A percentile compares a stretch with the other conserved stretches of the same genome.
These are phyloP conservation scores for Phytophthora sp. DNA, from an alignment of 352 stramenopile genomes.

Conservation along the genomic window DNA sequence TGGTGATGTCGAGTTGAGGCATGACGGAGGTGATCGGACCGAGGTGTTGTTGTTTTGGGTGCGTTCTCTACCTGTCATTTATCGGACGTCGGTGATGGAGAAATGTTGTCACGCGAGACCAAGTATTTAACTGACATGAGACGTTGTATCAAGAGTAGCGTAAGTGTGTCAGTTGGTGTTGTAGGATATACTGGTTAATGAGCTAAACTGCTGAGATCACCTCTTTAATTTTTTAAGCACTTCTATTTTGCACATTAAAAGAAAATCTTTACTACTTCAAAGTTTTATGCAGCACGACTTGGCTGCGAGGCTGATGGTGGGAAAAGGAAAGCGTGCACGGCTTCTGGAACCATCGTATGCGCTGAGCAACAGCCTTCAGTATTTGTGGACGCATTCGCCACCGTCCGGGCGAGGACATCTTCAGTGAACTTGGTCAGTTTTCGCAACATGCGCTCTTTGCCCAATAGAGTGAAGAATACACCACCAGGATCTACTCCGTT, in stretches of 20 bases:
- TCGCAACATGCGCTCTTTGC: not conserved
- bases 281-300: not conserved
- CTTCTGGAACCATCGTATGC: slow-evolving; percentile 15
- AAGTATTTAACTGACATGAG: not conserved
- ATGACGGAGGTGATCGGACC: too few relatives aligned
- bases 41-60: too few relatives aligned
- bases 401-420: not conserved
- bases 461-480: slow-evolving; percentile 8
- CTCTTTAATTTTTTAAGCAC: too few relatives aligned
- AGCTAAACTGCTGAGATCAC: too few relatives aligned
- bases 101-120: not conserved
- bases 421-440: slow-evolving; percentile 15
- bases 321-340: slow-evolving; percentile 16
- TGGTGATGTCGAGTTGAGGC: too few relatives aligned
- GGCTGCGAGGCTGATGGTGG: not conserved
- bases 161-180: too few relatives aligned
- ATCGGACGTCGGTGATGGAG: not conserved
- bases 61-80: too few relatives aligned
- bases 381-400: not conserved
- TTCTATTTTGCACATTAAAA: too few relatives aligned
- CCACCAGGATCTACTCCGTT: slow-evolving; percentile 9
- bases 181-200: too few relatives aligned
- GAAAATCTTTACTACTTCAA: too few relatives aligned
- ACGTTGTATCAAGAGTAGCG: not conserved
- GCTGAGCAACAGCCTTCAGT: slow-evolving; percentile 6